Evolutionary conservation across 495 filamentous ascomycete species (phyloP), one percentile per base, ranked within the genome.

Genomic region (Aspergillus bridgeri): DNA sequence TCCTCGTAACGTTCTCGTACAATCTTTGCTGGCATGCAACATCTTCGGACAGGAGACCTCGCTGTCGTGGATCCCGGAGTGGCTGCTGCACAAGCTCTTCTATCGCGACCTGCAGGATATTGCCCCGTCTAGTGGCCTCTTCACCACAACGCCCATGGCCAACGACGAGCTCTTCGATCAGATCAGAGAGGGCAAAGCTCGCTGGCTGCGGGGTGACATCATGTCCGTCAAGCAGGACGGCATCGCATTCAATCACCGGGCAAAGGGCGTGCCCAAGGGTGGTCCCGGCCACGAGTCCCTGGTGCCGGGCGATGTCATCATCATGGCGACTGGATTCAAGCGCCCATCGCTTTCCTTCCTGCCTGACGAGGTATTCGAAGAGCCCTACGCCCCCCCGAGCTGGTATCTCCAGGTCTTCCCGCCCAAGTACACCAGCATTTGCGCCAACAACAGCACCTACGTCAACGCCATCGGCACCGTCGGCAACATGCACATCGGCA

Each of bases 381-480:
- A 87, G 54, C 82, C 86, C 4, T 92, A 93, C 65, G 74, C 73
- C 5, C 88, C 90, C 6, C 91, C 91, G 0, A 92, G 90, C 66
- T 94, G 91, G 91, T 96, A 92, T 61, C 79, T 93, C 1, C 88
- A 91, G 68, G 86, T 87, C 0, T 94, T 96, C 69, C 91, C 90
- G 42, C 75, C 75, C 48, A 71, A 76, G 42, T 76, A 76, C 59
- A 78, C 83, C 3, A 82, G 81, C 46, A 78, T 93, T 22, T 89
- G 86, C 57, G 85, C 83, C 62, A 91, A 89, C 74, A 96, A 96
- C 67, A 91, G 83, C 75, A 93, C 90, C 0, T 94, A 92, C 55
- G 76, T 92, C 42, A 86, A 88, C 55, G 90, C 86, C 1, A 93
- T 96, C 59, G 90, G 91, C 3, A 76, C 75, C 0, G 89, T 92